These are phyloP conservation scores for Lactarius hengduanensis DNA, from an alignment of 768 basidiomycete genomes.

Conservation along the genomic window DNA sequence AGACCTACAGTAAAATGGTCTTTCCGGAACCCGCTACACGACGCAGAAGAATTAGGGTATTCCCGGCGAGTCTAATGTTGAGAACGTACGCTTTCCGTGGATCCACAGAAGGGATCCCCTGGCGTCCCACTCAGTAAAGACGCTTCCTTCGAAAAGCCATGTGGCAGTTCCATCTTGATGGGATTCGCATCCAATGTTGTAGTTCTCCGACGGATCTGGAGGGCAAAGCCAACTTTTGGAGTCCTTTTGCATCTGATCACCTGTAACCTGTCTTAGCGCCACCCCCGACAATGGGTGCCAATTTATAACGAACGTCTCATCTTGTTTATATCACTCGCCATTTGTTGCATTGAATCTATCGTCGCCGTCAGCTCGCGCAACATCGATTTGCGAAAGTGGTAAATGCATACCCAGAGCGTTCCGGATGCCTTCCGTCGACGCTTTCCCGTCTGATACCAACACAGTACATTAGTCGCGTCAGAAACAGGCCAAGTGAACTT, in stretches of 20 bases:
- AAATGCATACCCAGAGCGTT: background rate
- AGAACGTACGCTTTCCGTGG: constrained; percentile 12
- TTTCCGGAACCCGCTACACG: constrained; percentile 11
- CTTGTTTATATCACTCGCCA: background rate
- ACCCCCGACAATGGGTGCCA: background rate
- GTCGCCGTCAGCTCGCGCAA: background rate
- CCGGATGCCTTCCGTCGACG: background rate
- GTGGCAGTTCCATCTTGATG: background rate
- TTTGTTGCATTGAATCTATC: background rate
- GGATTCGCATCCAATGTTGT: background rate
- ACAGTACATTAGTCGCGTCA: background rate
- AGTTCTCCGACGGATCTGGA: constrained; percentile 11
- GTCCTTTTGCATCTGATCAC: background rate
- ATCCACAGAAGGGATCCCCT: constrained; percentile 6
- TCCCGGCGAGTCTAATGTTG: background rate
- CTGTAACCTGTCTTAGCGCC: background rate
- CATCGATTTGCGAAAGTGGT: background rate
- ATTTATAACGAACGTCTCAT: background rate
- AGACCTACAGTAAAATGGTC: constrained; percentile 5
- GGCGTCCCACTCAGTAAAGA: background rate
- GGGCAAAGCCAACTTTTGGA: constrained; percentile 6
- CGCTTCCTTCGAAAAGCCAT: background rate
- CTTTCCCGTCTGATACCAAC: background rate
- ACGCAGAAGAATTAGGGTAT: background rate
- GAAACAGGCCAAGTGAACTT: rapidly evolving